Percentiles rank a stretch among this genome's conserved stretches.
Conservation (phyloP, 257 asterid genomes). For the Petrea volubilis region DNA sequence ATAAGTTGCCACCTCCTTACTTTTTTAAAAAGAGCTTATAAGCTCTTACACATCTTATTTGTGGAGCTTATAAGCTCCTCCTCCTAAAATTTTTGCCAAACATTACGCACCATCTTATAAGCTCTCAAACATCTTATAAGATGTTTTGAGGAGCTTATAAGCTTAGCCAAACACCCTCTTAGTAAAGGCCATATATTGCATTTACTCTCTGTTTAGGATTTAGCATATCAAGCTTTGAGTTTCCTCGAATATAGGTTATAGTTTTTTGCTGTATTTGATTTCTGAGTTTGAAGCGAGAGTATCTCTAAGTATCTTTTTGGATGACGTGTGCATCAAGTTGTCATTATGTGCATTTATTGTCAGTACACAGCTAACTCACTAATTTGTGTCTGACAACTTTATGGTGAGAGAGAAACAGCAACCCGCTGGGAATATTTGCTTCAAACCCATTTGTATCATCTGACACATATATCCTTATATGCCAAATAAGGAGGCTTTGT, state of each 20-base stretch:
- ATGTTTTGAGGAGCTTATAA: too few species aligned
- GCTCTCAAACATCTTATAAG: too few species aligned
- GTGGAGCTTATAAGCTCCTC: too few species aligned
- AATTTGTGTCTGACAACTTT: constrained; percentile 1
- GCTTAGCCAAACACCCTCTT: too few species aligned
- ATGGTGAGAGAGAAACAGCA: not conserved
- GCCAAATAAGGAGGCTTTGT: not conserved
- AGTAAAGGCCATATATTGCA: not conserved
- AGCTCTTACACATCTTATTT: too few species aligned
- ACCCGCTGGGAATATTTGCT: constrained; percentile 7
- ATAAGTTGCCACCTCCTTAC: too few species aligned
- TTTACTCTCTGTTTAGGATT: constrained; percentile 9
- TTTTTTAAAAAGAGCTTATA: too few species aligned
- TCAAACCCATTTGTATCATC: not conserved
- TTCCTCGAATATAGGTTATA: not conserved
- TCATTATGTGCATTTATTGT: constrained; percentile 4
- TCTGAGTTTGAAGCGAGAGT: constrained; percentile 2
- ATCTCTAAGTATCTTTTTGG: not conserved
- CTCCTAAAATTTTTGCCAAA: too few species aligned
- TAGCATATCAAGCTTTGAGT: not conserved
- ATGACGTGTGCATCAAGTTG: not conserved
- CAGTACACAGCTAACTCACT: not conserved
- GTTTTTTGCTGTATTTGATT: not conserved
- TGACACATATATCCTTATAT: not conserved
- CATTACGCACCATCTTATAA: too few species aligned